Evolutionary conservation across 768 basidiomycete species (phyloP), one percentile per base, ranked within the genome.

Genomic region (Boletus bicolor): DNA sequence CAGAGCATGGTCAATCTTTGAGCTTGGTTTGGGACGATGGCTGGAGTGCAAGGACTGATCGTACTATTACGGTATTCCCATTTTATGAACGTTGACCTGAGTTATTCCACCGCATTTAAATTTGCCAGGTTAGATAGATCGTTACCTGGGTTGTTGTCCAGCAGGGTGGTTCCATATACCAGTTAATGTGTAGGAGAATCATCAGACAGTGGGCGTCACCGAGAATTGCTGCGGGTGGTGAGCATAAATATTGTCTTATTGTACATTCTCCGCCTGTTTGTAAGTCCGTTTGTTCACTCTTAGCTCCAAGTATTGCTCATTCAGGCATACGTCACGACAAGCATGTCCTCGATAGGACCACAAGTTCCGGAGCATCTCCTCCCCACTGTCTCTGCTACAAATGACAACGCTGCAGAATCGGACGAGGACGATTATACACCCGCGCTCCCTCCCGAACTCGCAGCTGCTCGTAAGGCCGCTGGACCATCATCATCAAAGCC

Each of bases 391-490:
- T 42, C 58, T 41, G 44, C 58, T 24, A 44, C 61, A 19, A 56
- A 63, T 5, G 68, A 68, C 12, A 72, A 69, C 15, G 70, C 73
- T 8, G 34, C 41, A n/a, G 65, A 64, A 26, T 68, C 65, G 11
- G 81, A 81, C 6, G 81, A 81, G 17, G 89, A 89, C 59, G 85
- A 84, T 61, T 89, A 86, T 64, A 78, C 77, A 3, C 93, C 91
- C 0, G 79, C 82, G 3, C 79, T 93, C 7, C 91, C 89, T 5
- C 90, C 91, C 12, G 86, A 89, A 54, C 71, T 91, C 45, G 68
- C 73, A 7, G 79, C 81, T 17, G 69, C 76, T 14, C 75, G 79
- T 9, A 64, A 75, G 24, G 66, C 62, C 8, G 55, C 68, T n/a
- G 61, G 65, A 11, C 66, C 72, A 19, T 59, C 75, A 2, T 41